phyloP scores from a whole-genome alignment of 148 eudicot species.

The Rhododendron williamsianum region DNA sequence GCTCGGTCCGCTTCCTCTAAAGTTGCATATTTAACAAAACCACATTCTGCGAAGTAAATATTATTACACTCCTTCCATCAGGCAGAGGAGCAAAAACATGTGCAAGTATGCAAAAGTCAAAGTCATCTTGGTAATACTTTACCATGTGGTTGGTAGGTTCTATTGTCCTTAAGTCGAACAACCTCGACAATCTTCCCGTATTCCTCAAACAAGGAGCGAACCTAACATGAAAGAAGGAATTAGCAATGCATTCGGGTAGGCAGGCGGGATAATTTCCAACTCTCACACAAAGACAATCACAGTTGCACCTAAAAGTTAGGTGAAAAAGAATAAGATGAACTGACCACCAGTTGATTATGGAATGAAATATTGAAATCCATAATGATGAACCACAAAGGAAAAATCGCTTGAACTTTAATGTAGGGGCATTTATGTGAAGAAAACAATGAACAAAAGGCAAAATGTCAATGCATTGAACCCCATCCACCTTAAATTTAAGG shows the following conservation, averaged over 20 bases:
- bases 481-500: background rate
- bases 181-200: slow-evolving; percentile 63
- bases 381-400: background rate
- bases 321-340: background rate
- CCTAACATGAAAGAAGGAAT: slow-evolving; percentile 25
- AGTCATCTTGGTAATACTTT: background rate
- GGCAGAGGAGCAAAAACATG: background rate
- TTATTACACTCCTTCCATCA: background rate
- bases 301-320: background rate
- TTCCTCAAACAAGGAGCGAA: slow-evolving; percentile 47
- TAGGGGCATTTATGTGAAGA: background rate
- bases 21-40: slow-evolving; percentile 73
- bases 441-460: background rate
- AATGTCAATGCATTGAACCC: background rate
- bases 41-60: slow-evolving; percentile 48
- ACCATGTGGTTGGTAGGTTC: slow-evolving; percentile 60
- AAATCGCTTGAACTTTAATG: background rate
- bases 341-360: background rate
- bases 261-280: background rate
- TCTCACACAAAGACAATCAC: background rate
- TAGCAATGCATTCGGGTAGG: background rate
- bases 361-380: background rate
- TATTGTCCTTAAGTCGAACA: slow-evolving; percentile 46
- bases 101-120: background rate
- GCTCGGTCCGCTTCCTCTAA: slow-evolving; percentile 77